Evolutionary conservation across 306 rosid species (phyloP).

Genomic region (Ochetophila trinervis): DNA sequence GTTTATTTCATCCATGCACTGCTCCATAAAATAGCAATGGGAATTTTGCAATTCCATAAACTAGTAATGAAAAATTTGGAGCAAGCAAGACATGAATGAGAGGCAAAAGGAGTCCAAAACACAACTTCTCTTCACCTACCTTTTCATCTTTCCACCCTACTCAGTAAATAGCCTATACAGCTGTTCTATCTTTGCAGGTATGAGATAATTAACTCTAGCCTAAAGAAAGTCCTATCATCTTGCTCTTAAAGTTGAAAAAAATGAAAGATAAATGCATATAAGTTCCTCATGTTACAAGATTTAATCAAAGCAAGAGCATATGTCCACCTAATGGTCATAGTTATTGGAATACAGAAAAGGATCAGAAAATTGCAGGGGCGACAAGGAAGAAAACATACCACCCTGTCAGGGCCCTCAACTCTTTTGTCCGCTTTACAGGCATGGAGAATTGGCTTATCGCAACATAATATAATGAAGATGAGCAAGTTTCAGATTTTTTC

Average conservation of each 20-base stretch:
- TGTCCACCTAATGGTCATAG: neutral
- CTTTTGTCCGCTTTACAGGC: slow-evolving; percentile 80
- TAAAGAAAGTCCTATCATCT: too few species aligned
- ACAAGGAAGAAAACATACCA: slow-evolving; percentile 52
- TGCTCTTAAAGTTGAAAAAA: neutral
- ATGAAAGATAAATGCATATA: neutral
- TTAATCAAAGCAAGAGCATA: neutral
- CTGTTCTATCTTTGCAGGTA: too few species aligned
- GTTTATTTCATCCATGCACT: neutral
- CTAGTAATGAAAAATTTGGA: neutral
- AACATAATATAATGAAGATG: slow-evolving; percentile 35
- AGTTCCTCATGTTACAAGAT: neutral
- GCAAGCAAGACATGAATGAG: neutral
- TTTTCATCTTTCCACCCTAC: too few species aligned
- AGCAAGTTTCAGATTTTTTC: slow-evolving; percentile 34
- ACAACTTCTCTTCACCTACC: too few species aligned
- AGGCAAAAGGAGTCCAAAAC: neutral
- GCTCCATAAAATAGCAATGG: neutral
- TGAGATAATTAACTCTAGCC: too few species aligned
- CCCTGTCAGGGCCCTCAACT: slow-evolving; percentile 78
- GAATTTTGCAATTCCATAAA: neutral
- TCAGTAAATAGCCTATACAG: too few species aligned
- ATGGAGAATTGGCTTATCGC: slow-evolving; percentile 53
- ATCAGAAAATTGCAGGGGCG: too few species aligned
- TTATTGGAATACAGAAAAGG: neutral